Percentiles rank a stretch among this genome's conserved stretches.
phyloP scores from a whole-genome alignment of 2,329 filamentous ascomycete genomes.

The Microsporum ferrugineum region DNA sequence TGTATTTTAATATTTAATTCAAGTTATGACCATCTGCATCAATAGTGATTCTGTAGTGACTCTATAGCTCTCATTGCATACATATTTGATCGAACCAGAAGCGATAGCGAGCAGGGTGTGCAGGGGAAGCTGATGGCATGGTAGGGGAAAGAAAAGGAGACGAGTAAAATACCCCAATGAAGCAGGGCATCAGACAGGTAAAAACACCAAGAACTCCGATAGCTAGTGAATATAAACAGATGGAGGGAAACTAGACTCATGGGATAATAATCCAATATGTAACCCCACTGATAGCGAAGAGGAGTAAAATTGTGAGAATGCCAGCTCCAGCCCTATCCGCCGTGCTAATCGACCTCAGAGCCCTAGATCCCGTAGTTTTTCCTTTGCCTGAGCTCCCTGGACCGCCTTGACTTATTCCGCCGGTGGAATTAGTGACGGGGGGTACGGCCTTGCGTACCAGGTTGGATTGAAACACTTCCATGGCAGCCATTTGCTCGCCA shows the following conservation, averaged over 20 bases:
- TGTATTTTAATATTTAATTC: background rate
- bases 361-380: constrained; percentile 12
- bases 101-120: background rate
- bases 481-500: constrained; percentile 57
- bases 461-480: constrained; percentile 52
- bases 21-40: background rate
- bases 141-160: background rate
- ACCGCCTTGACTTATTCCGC: constrained; percentile 40
- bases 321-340: constrained; percentile 31
- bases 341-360: constrained; percentile 17
- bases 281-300: constrained; percentile 19
- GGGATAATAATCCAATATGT: constrained; percentile 2
- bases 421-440: constrained; percentile 44
- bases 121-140: background rate
- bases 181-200: background rate
- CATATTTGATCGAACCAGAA: no score
- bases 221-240: background rate
- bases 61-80: no score
- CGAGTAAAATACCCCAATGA: background rate
- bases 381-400: constrained; percentile 7
- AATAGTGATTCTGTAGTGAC: no score
- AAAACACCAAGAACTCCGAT: background rate
- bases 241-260: background rate
- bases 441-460: constrained; percentile 38
- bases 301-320: constrained; percentile 27